Conservation (phyloP, 768 basidiomycete genomes). For the Amanita exitialis region DNA sequence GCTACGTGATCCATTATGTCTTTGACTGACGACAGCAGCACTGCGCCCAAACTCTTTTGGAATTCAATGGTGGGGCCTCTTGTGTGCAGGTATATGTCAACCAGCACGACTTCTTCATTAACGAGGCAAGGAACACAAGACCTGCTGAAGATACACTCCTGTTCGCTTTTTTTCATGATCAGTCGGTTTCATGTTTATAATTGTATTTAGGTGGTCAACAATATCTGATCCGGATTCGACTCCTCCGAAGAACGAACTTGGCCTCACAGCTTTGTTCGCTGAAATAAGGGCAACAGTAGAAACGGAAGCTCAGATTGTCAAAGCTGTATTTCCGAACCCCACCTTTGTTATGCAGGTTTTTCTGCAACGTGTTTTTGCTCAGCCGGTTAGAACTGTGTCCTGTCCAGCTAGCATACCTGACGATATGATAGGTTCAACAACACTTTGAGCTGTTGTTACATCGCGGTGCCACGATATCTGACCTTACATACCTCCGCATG, state of each 20-base stretch:
- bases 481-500: constrained; percentile 84
- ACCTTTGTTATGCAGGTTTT: constrained; percentile 97
- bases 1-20: not conserved
- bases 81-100: constrained; percentile 99
- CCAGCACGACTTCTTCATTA: constrained; percentile 99
- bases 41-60: constrained; percentile 91
- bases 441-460: constrained; percentile 87
- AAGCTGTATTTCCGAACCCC: constrained; percentile 97
- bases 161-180: constrained; percentile 23
- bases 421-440: constrained; percentile 76
- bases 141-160: constrained; percentile 44
- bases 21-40: constrained; percentile 45
- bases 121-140: constrained; percentile 64
- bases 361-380: constrained; percentile 93
- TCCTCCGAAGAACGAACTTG: constrained; percentile 72
- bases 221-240: constrained; percentile 72
- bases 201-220: constrained; percentile 59
- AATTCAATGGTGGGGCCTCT: constrained; percentile 95
- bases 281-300: constrained; percentile 89
- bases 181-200: not conserved
- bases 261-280: constrained; percentile 66
- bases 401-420: not conserved
- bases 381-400: constrained; percentile 57
- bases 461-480: constrained; percentile 64
- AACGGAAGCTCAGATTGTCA: constrained; percentile 95